A percentile compares a stretch with the other conserved stretches of the same genome.
Evolutionary conservation across 2,329 filamentous ascomycete species (phyloP).

Genomic region (Trichophyton simii): DNA sequence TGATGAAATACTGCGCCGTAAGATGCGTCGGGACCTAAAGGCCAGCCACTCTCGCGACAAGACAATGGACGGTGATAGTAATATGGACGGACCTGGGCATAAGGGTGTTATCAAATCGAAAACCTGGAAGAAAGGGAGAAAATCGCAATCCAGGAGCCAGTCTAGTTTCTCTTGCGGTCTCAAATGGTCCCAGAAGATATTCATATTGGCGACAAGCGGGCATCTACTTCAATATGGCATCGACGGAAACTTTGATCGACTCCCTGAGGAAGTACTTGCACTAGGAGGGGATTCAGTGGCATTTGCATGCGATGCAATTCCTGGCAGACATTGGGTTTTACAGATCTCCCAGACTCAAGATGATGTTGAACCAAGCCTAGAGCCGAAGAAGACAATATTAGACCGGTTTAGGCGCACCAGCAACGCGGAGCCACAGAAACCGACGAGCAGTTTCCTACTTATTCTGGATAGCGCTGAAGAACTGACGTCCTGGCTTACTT

Average conservation of each 20-base stretch:
- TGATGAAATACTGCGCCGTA: slow-evolving; percentile 54
- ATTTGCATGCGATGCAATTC: slow-evolving; percentile 39
- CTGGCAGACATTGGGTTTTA: slow-evolving; percentile 38
- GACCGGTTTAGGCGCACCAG: slow-evolving; percentile 29
- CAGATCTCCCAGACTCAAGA: slow-evolving; percentile 32
- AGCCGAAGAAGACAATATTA: slow-evolving; percentile 26
- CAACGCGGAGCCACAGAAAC: slow-evolving; percentile 16
- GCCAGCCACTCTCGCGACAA: slow-evolving; percentile 11
- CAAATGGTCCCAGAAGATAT: slow-evolving; percentile 35
- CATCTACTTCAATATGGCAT: slow-evolving; percentile 36
- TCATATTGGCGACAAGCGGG: slow-evolving; percentile 32
- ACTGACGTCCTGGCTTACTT: slow-evolving; percentile 35
- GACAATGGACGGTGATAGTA: slow-evolving; percentile 8
- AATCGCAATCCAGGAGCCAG: slow-evolving; percentile 23
- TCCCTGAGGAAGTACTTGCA: slow-evolving; percentile 37
- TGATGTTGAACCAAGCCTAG: slow-evolving; percentile 17
- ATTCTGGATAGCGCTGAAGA: slow-evolving; percentile 34
- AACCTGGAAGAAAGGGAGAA: slow-evolving; percentile 25
- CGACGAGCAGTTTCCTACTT: slow-evolving; percentile 31
- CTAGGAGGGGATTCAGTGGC: slow-evolving; percentile 35
- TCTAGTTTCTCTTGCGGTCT: slow-evolving; percentile 28
- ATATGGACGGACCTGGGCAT: slow-evolving; percentile 11
- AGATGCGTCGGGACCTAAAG: slow-evolving; percentile 18
- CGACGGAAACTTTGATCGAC: slow-evolving; percentile 33
- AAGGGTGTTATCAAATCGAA: slow-evolving; percentile 20